Conservation (phyloP, 768 basidiomycete genomes). For the Lentinula boryana region DNA sequence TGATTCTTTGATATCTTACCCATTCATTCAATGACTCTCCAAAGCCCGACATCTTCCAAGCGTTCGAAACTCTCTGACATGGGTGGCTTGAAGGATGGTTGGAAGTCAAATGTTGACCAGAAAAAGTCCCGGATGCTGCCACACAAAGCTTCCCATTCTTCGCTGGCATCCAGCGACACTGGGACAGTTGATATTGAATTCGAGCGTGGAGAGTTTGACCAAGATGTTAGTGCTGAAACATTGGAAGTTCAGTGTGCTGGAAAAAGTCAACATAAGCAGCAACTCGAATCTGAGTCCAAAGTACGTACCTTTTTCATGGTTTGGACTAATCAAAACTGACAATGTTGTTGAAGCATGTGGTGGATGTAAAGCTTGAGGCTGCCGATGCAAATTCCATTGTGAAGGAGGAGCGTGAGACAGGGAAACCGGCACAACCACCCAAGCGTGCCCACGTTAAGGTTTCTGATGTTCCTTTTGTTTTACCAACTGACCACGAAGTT, state of each 20-base stretch:
- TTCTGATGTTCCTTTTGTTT: neutral
- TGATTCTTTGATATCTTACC: too few relatives aligned
- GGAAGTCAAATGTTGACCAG: too few relatives aligned
- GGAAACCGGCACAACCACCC: neutral
- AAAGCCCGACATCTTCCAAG: too few relatives aligned
- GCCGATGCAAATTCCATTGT: slow-evolving; percentile 4
- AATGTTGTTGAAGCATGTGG: neutral
- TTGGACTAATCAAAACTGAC: neutral
- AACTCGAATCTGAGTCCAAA: neutral
- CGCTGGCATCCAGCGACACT: too few relatives aligned
- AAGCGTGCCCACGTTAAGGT: too few relatives aligned
- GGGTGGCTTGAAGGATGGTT: too few relatives aligned
- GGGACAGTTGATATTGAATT: too few relatives aligned
- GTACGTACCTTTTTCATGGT: neutral
- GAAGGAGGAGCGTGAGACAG: neutral
- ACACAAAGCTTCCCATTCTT: too few relatives aligned
- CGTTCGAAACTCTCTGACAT: too few relatives aligned
- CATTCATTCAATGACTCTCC: too few relatives aligned
- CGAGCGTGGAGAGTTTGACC: neutral
- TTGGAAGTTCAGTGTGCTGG: neutral
- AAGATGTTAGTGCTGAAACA: neutral
- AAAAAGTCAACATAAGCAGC: neutral
- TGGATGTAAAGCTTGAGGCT: neutral
- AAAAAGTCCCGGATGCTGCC: too few relatives aligned
- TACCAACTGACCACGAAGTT: neutral